Evolutionary conservation across 495 filamentous ascomycete species (phyloP), one percentile per base, ranked within the genome.

Genomic region (Filosporella fistucella): DNA sequence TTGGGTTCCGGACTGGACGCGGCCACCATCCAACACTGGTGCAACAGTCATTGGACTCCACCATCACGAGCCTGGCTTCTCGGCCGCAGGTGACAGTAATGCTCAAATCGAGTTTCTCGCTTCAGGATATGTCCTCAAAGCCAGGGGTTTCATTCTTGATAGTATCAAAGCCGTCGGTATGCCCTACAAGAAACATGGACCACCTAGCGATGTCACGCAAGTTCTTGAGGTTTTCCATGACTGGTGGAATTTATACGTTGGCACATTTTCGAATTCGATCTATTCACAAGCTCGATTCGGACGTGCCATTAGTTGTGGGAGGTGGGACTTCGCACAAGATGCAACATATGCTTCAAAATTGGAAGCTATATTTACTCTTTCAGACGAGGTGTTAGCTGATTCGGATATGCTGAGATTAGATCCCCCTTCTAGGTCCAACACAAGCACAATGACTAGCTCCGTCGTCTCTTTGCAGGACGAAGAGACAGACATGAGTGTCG

Each of bases 1-100:
- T 10, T 59, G 57, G 57, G 53, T 54, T 4, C 44, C 52, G n/a
- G 53, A 59, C 26, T 59, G 57, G 57, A 52, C 35, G 1, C 43
- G 52, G 0, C 42, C 41, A 23, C 36, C 23, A 4, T 2, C 21
- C 6, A 22, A 20, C 17, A n/a, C 52, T 4, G 44, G 48, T 7
- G 25, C 46, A 9, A 22, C 28, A n/a, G 18, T 59, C 1, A 42
- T 55, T 9, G 47, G 48, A 1, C 39, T 55, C 7, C 49, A 56
- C 22, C 45, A 56, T 37, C 43, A 33, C 1, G 35, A 28, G 12
- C 41, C 49, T 1, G 24, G 26, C 10, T 54, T 44, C 30, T 10
- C 25, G 4, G 48, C 52, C 0, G 52, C 52, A 2, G 56, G 52
- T 14, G 23, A 24, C 7, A 45, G 26, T 22, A 9, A 33, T 0